Base-by-base conservation (phyloP, 371 early-diverging fungal species). In the Lichtheimia hyalospora region DNA sequence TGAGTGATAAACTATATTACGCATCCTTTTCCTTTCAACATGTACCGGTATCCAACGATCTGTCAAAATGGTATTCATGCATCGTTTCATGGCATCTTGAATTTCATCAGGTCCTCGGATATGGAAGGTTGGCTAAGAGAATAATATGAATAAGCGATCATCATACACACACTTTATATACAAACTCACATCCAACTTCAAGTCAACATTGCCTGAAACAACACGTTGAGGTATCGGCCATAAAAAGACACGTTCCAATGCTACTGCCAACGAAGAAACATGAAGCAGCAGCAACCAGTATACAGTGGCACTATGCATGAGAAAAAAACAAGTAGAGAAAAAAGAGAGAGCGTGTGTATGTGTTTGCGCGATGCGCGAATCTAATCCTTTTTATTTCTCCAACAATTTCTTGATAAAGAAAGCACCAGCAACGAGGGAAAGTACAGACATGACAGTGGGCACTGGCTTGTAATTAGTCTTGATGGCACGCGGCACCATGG, bases 401-500 rank as follows among this genome's bases (percentile, higher is more conserved):
- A 74, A 73, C 23, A 75, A 54, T 67, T 83, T 83, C 52, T 70
- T 73, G 28, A 73, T 77, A 56, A 79, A 83, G 63, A 81, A 85
- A 18, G 63, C 78, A 15, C 72, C 67, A 12, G 78, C 81, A 5
- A 74, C 50, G 5, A 71, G 6, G 0, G 81, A 82, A 16, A 74
- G 25, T 14, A 69, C 57, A 2, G 74, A 63, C 49, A 85, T 63
- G 2, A 63, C 59, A n/a, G 70, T 55, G 12, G 83, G 83, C 1
- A 82, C 79, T 2, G 81, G 79, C 55, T 78, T 78, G 56, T 60
- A 65, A 18, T 70, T 63, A n/a, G 71, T 39, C 74, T 70, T 74
- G 39, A 86, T 53, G 14, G 87, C 88, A 56, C 87, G 82, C 18
- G 84, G 86, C 49, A 77, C 70, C 82, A 85, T 84, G 51, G 86